Base-by-base conservation (phyloP, 208 protist genomes). In the Leptomonas pyrrhocoris region DNA sequence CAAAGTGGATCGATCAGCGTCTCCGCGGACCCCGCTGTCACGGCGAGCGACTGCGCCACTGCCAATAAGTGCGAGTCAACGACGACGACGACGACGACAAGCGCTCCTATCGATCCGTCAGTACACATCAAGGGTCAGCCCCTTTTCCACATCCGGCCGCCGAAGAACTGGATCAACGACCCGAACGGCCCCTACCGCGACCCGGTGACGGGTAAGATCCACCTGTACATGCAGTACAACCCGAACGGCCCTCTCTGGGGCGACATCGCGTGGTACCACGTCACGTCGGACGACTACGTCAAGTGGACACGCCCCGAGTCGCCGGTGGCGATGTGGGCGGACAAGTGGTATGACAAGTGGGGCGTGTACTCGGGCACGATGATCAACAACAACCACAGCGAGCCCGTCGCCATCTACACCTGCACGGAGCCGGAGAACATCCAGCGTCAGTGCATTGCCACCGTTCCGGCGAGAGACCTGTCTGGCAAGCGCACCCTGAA, bases 91-190 rank as follows among this genome's bases (percentile, higher is more conserved):
- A 74, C 60, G 18, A 38, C 43, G 4, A n/a, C 69, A 11, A 68
- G 51, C 38, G 34, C 51, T 27, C 3, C 53, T 25, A 13, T 60
- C 13, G 49, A 55, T n/a, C 40, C 54, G 18, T 56, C 74, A 4
- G 56, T 56, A 43, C 63, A 69, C 73, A 48, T 62, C 38, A 54
- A 23, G 23, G 31, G 21, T 40, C 43, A 70, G 48, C 85, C 83
- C 30, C 61, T 65, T 53, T 92, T 80, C 68, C 86, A 89, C 73
- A 66, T 89, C 12, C 81, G 81, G 16, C 71, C 83, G 16, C 75
- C 70, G 11, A 70, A 25, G 25, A 65, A 89, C 61, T 91, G 85
- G 77, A 86, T 89, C 68, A 88, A 83, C n/a, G n/a, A n/a, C n/a
- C n/a, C n/a, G n/a, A n/a, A n/a, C n/a, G n/a, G n/a, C n/a, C n/a